phyloP scores from a whole-genome alignment of 2,329 filamentous ascomycete species.

The Monilinia laxa region DNA sequence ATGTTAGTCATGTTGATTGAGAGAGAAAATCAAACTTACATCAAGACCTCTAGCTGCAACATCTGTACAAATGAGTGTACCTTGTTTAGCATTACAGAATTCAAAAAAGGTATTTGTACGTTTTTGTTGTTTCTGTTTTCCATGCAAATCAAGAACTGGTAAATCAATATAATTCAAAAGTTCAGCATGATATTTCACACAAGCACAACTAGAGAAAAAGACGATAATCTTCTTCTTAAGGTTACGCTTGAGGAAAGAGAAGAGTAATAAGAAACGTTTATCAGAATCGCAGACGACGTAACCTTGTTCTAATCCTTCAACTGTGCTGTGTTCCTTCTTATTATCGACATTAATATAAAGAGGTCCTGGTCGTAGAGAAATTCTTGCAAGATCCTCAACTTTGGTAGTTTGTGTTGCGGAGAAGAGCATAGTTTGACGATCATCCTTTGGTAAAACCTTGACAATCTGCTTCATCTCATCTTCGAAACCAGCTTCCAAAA shows the following conservation, averaged over 20 bases:
- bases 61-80: slow-evolving; percentile 92
- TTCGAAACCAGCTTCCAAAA: slow-evolving; percentile 96
- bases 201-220: slow-evolving; percentile 90
- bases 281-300: slow-evolving; percentile 93
- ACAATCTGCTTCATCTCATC: slow-evolving; percentile 97
- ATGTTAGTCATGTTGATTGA: background rate
- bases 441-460: slow-evolving; percentile 84
- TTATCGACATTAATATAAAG: slow-evolving; percentile 97
- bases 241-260: slow-evolving; percentile 90
- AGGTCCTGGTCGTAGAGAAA: slow-evolving; percentile 86
- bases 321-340: slow-evolving; percentile 83
- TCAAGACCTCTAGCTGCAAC: slow-evolving; percentile 93
- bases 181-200: slow-evolving; percentile 93
- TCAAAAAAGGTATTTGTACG: slow-evolving; percentile 99
- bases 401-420: slow-evolving; percentile 98
- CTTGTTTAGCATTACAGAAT: slow-evolving; percentile 81
- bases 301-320: slow-evolving; percentile 91
- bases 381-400: slow-evolving; percentile 92
- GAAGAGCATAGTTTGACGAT: slow-evolving; percentile 96
- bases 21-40: slow-evolving; percentile 47
- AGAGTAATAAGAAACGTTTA: slow-evolving; percentile 88
- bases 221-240: slow-evolving; percentile 92
- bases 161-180: slow-evolving; percentile 97
- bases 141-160: slow-evolving; percentile 81
- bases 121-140: slow-evolving; percentile 98